phyloP scores from a whole-genome alignment of 768 basidiomycete genomes.

The Lepiota subincarnata region DNA sequence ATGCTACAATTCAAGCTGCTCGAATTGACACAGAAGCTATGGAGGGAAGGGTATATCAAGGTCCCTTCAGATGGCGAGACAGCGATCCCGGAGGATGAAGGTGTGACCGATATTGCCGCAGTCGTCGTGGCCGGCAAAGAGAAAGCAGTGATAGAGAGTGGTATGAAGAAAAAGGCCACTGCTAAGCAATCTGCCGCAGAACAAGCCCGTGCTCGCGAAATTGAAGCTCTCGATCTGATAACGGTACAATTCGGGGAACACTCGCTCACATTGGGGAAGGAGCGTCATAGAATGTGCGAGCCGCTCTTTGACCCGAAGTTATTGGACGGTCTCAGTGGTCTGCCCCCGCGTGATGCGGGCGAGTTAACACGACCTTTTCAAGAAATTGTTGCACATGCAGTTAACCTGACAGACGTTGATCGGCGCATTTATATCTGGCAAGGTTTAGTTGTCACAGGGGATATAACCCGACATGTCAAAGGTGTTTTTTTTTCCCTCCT shows the following conservation, averaged over 20 bases:
- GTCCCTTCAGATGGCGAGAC: conserved; percentile 75
- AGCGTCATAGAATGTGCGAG: conserved; percentile 88
- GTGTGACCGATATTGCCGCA: conserved; percentile 86
- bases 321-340: conserved; percentile 35
- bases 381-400: conserved; percentile 61
- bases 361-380: conserved; percentile 49
- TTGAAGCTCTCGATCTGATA: conserved; percentile 80
- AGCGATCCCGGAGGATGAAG: conserved; percentile 69
- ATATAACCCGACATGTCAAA: conserved; percentile 66
- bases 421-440: conserved; percentile 72
- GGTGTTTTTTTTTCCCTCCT: conserved; percentile 34
- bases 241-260: conserved; percentile 69
- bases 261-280: conserved; percentile 76
- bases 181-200: conserved; percentile 75
- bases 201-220: conserved; percentile 75
- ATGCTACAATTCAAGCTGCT: conserved; percentile 48
- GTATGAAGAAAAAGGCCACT: conserved; percentile 72
- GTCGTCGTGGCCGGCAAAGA: conserved; percentile 89
- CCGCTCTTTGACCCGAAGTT: conserved; percentile 77
- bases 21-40: conserved; percentile 62
- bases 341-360: conserved; percentile 17
- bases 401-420: conserved; percentile 58
- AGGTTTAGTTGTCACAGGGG: conserved; percentile 78
- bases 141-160: conserved; percentile 81
- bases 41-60: conserved; percentile 61